These are phyloP conservation scores for Penicillium corylophilum DNA, from an alignment of 2,329 filamentous ascomycete species.

Conservation along the genomic window DNA sequence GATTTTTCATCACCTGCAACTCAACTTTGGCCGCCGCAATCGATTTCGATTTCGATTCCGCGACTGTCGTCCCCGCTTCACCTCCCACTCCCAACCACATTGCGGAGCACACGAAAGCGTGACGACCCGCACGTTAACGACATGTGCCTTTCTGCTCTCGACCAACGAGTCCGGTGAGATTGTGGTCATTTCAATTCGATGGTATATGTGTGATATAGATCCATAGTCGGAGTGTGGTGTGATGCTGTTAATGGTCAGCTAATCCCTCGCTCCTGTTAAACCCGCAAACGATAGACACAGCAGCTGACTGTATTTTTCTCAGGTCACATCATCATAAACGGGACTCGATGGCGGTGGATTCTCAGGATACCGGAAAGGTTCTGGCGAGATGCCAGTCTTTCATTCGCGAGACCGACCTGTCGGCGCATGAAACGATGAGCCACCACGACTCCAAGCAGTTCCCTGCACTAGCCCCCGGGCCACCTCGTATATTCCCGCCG, in stretches of 20 bases:
- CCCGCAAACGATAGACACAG: not conserved
- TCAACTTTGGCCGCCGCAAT: slow-evolving; percentile 6
- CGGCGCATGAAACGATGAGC: slow-evolving; percentile 8
- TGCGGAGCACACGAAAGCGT: slow-evolving; percentile 3
- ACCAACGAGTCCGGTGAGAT: slow-evolving; percentile 1
- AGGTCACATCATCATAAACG: not conserved
- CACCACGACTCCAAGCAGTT: slow-evolving; percentile 24
- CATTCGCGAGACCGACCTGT: not conserved
- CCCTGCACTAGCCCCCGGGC: slow-evolving; percentile 29
- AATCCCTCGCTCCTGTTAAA: not conserved
- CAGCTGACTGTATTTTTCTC: not conserved
- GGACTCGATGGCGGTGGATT: not conserved
- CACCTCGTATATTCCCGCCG: slow-evolving; percentile 19
- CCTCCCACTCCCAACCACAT: slow-evolving; percentile 3
- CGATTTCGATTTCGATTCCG: slow-evolving; percentile 1
- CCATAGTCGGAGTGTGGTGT: not conserved
- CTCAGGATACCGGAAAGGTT: not conserved
- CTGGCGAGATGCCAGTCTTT: not conserved
- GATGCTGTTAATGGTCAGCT: slow-evolving; percentile 2
- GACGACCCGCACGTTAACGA: not conserved
- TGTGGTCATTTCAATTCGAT: slow-evolving; percentile 1
- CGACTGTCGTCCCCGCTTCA: slow-evolving; percentile 2
- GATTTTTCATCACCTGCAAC: slow-evolving; percentile 12
- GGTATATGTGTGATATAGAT: slow-evolving; percentile 3
- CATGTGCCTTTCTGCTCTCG: slow-evolving; percentile 8